phyloP scores from a whole-genome alignment of 495 filamentous ascomycete genomes.

The Schizothecium vesticola region DNA sequence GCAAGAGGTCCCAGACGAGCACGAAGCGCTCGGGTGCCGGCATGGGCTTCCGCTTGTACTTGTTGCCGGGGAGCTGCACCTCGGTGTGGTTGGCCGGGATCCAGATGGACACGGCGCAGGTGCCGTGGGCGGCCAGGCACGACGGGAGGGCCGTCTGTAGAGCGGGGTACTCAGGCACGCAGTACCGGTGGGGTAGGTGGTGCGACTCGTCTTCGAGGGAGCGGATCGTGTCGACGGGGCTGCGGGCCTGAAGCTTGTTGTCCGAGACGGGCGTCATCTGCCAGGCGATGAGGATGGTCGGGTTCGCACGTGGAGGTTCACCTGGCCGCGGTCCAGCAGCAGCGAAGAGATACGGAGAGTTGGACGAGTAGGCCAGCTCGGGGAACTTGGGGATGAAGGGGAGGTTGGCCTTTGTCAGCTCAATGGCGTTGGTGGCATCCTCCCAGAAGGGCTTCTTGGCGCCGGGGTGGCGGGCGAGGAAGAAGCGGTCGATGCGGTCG shows the following conservation, averaged over 20 bases:
- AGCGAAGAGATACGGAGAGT: slow-evolving; percentile 21
- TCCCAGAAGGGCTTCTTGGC: slow-evolving; percentile 24
- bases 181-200: slow-evolving; percentile 23
- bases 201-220: slow-evolving; percentile 12
- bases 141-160: slow-evolving; percentile 22
- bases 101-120: slow-evolving; percentile 24
- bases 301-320: slow-evolving; percentile 14
- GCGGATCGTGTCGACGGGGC: slow-evolving; percentile 12
- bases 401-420: slow-evolving; percentile 17
- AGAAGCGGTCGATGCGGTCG: slow-evolving; percentile 27
- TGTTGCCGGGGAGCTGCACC: slow-evolving; percentile 16
- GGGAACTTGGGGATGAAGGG: slow-evolving; percentile 29
- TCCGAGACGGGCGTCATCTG: slow-evolving; percentile 22
- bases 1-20: slow-evolving; percentile 21
- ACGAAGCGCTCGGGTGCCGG: slow-evolving; percentile 21
- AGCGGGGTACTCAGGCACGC: slow-evolving; percentile 20
- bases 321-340: slow-evolving; percentile 25
- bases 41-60: slow-evolving; percentile 9
- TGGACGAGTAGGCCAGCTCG: slow-evolving; percentile 25
- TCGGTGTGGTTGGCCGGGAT: slow-evolving; percentile 25
- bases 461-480: slow-evolving; percentile 16
- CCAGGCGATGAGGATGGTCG: slow-evolving; percentile 27
- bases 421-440: slow-evolving; percentile 23
- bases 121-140: slow-evolving; percentile 22
- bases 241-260: slow-evolving; percentile 12